Evolutionary conservation across 2,329 filamentous ascomycete species (phyloP), one percentile per base, ranked within the genome.

Genomic region (Fusarium protoensiforme): DNA sequence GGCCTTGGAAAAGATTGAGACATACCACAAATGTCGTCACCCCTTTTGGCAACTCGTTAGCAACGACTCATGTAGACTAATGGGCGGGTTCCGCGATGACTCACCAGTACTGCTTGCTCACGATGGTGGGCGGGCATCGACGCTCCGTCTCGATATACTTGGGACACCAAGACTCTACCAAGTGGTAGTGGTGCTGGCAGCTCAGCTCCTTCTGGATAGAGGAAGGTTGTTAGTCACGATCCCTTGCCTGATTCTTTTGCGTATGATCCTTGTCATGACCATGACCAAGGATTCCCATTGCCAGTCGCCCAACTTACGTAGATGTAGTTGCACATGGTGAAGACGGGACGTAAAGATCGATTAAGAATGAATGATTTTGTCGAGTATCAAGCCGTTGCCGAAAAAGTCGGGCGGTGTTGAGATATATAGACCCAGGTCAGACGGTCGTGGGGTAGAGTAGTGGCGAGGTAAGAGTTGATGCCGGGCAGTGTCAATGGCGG

Each of bases 291-390:
- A 48, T 38, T 58, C 24, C 31, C 48, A 53, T 24, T 43, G 36
- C 22, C 24, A n/a, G 43, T 33, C 48, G 54, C 61, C 38, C 58
- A 27, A 78, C 83, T 69, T 78, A 85, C 84, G 74, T 87, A 86
- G 64, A 86, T 87, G 77, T 86, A 87, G 79, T 87, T 86, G 81
- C 85, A 87, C 86, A 87, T 87, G 70, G 67, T 83, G 73, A 59
- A 65, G 56, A 51, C 29, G 20, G 39, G 51, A 63, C 33, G 43
- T 48, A 61, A 56, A 41, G 46, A 24, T 61, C 65, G 64, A 59
- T 27, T 46, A 62, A 64, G 59, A 29, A 27, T 60, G 71, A 66
- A 20, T 59, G 56, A 13, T 38, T 11, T 38, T 13, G 16, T 22
- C 18, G n/a, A 24, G 29, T 48, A 48, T 57, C 29, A 59, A 53